Conservation (phyloP, 1,284 basidiomycete genomes). For the Cutaneotrichosporon sp. region DNA sequence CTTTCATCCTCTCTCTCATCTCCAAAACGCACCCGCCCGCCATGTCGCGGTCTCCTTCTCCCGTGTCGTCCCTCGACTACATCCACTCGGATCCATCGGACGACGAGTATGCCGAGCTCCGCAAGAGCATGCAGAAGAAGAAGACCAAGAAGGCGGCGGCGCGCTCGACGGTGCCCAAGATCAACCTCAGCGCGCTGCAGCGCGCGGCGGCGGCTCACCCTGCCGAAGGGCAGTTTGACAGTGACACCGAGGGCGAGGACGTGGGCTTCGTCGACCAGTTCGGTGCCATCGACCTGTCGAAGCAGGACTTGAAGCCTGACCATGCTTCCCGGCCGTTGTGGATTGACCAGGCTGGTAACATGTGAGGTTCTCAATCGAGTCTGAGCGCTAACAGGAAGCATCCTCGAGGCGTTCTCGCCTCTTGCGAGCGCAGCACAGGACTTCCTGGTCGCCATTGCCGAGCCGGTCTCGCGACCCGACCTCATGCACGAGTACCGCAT, state of each 20-base stretch:
- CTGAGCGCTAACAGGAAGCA: conserved; percentile 50
- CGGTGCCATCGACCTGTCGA: conserved; percentile 44
- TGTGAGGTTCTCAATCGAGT: conserved; percentile 49
- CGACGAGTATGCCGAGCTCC: conserved; percentile 38
- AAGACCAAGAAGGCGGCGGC: conserved; percentile 17
- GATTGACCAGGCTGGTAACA: conserved; percentile 93
- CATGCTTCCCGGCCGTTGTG: conserved; percentile 87
- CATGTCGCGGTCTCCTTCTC: conserved; percentile 48
- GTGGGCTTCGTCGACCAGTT: conserved; percentile 38
- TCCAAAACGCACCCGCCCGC: no score
- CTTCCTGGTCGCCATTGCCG: conserved; percentile 96
- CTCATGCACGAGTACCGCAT: conserved; percentile 99
- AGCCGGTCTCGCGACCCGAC: conserved; percentile 96
- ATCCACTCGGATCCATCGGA: conserved; percentile 44
- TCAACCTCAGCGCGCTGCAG: conserved; percentile 43
- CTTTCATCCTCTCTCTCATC: neutral
- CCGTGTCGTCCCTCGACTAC: conserved; percentile 51
- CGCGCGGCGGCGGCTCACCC: conserved; percentile 34
- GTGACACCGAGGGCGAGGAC: conserved; percentile 29
- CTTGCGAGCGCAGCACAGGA: conserved; percentile 98
- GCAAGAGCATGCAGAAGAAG: conserved; percentile 12
- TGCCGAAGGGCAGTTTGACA: conserved; percentile 32
- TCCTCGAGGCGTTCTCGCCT: conserved; percentile 92
- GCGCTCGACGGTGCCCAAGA: conserved; percentile 30
- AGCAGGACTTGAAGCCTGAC: conserved; percentile 81